Conservation (phyloP, 179 eudicot species). For the Silene vulgaris region DNA sequence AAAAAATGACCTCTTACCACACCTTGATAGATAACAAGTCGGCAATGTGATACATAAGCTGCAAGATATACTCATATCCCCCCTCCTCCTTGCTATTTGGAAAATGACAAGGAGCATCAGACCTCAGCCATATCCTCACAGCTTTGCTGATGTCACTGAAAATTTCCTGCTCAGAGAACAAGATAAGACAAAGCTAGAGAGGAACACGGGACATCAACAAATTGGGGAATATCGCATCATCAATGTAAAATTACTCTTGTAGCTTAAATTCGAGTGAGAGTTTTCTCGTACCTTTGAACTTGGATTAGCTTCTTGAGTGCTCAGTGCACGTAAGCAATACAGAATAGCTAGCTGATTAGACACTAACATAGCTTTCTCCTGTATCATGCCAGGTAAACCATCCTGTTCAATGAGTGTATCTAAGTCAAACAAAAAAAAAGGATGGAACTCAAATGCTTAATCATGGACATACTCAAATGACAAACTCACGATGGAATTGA, state of each 20-base stretch:
- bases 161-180: constrained; percentile 36
- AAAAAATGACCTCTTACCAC: constrained; percentile 13
- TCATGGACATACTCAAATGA: not conserved
- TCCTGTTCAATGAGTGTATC: constrained; percentile 34
- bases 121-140: constrained; percentile 47
- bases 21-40: constrained; percentile 90
- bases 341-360: constrained; percentile 55
- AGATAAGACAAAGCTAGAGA: constrained; percentile 15
- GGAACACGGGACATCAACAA: constrained; percentile 7
- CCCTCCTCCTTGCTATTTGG: constrained; percentile 30
- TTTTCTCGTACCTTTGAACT: constrained; percentile 42
- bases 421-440: constrained; percentile 21
- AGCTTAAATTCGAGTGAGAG: too few species aligned
- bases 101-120: constrained; percentile 30
- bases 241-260: not conserved
- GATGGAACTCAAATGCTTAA: not conserved
- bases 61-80: constrained; percentile 42
- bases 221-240: not conserved
- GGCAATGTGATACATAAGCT: constrained; percentile 54
- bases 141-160: constrained; percentile 59
- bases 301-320: constrained; percentile 61
- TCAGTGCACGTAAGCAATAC: constrained; percentile 69
- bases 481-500: constrained; percentile 51
- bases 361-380: constrained; percentile 24
- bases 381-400: constrained; percentile 21